These are phyloP conservation scores for Phyllosticta citribraziliensis DNA, from an alignment of 2,329 filamentous ascomycete genomes.

Conservation along the genomic window DNA sequence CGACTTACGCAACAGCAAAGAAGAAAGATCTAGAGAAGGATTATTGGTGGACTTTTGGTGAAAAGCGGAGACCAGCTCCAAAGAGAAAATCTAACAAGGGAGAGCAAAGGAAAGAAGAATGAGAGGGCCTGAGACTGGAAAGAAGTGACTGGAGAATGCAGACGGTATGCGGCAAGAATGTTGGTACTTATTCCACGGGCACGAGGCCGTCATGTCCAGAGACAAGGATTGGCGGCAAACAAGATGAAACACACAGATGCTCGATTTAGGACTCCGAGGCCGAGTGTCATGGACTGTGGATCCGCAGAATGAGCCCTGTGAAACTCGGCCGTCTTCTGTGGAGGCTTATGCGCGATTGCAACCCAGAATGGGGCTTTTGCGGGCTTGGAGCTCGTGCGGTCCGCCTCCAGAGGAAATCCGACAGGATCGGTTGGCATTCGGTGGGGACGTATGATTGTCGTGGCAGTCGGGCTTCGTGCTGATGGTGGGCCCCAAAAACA, in stretches of 20 bases:
- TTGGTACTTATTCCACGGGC: slow-evolving; percentile 26
- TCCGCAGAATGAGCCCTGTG: slow-evolving; percentile 2
- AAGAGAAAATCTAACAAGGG: slow-evolving; percentile 21
- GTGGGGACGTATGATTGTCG: background rate
- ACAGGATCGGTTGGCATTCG: background rate
- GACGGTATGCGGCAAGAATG: slow-evolving; percentile 27
- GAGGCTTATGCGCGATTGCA: slow-evolving; percentile 8
- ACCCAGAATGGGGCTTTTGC: slow-evolving; percentile 6
- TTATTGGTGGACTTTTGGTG: slow-evolving; percentile 28
- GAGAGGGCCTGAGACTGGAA: slow-evolving; percentile 11
- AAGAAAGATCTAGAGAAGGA: slow-evolving; percentile 18
- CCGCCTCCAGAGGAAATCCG: background rate
- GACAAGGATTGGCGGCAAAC: slow-evolving; percentile 24
- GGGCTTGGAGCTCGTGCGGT: slow-evolving; percentile 1
- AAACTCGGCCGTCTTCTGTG: slow-evolving; percentile 1
- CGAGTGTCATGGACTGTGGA: slow-evolving; percentile 6
- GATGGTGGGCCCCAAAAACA: background rate
- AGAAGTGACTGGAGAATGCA: slow-evolving; percentile 18
- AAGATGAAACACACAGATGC: slow-evolving; percentile 26
- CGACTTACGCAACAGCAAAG: slow-evolving; percentile 22
- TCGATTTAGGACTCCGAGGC: slow-evolving; percentile 9
- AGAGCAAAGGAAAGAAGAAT: slow-evolving; percentile 9
- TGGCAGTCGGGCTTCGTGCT: background rate
- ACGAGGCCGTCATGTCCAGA: slow-evolving; percentile 19
- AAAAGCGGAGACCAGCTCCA: slow-evolving; percentile 36